Percentiles rank a stretch among this genome's conserved stretches.
These are phyloP conservation scores for Nicotiana knightiana DNA, from an alignment of 257 asterid genomes.

Conservation along the genomic window DNA sequence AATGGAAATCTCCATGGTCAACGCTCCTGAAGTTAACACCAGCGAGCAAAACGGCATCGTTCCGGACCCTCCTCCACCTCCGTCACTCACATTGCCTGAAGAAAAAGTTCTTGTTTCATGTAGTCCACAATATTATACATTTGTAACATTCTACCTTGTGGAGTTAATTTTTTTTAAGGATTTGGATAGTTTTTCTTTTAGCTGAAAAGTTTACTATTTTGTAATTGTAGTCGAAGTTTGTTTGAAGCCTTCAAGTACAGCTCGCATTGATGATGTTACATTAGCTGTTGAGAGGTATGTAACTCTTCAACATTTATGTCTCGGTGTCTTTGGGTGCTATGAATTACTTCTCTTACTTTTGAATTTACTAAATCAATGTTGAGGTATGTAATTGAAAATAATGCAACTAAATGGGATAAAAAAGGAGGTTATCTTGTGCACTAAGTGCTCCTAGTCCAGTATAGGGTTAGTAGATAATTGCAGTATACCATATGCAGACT, in stretches of 20 bases:
- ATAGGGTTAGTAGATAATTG: neutral
- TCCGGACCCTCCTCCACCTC: slow-evolving; percentile 39
- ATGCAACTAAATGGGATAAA: neutral
- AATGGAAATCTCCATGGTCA: slow-evolving; percentile 63
- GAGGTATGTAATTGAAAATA: neutral
- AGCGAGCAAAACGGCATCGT: slow-evolving; percentile 36
- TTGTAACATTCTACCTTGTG: neutral
- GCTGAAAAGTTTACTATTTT: slow-evolving; percentile 14
- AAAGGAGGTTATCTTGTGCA: neutral
- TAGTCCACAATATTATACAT: neutral
- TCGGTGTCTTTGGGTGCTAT: neutral
- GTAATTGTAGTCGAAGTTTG: slow-evolving; percentile 75
- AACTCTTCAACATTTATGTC: neutral
- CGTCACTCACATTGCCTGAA: slow-evolving; percentile 23
- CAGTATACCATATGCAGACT: neutral
- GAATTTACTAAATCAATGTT: neutral
- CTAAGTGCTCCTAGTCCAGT: neutral
- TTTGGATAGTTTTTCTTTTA: slow-evolving; percentile 6
- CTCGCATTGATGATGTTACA: slow-evolving; percentile 58
- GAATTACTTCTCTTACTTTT: neutral
- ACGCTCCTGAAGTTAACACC: slow-evolving; percentile 28
- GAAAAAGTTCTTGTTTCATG: slow-evolving; percentile 81
- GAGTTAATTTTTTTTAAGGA: slow-evolving; percentile 3
- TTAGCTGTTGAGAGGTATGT: slow-evolving; percentile 67
- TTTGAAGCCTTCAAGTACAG: slow-evolving; percentile 70